Base-by-base conservation (phyloP, 768 basidiomycete genomes). In the Kwoniella pini region DNA sequence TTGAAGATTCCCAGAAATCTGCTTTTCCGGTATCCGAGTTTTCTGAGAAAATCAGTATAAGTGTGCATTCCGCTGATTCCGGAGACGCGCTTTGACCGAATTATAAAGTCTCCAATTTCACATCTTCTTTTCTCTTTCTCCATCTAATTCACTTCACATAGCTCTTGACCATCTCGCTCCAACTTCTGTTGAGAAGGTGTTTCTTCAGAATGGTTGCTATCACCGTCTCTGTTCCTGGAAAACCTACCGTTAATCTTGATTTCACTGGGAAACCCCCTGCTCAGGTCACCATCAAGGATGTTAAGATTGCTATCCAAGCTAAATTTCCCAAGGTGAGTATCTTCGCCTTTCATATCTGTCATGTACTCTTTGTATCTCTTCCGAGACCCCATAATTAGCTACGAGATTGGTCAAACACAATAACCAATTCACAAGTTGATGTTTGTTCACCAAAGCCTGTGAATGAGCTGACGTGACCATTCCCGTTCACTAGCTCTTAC, bases 401-500 rank as follows among this genome's bases (percentile, higher is more conserved):
- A n/a, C n/a, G n/a, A n/a, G n/a, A n/a, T n/a, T n/a, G n/a, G n/a
- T n/a, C n/a, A n/a, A n/a, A n/a, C n/a, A n/a, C n/a, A n/a, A n/a
- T n/a, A n/a, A n/a, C n/a, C n/a, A n/a, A n/a, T n/a, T n/a, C n/a
- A n/a, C n/a, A n/a, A n/a, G n/a, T n/a, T n/a, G 40, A 17, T 15
- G 33, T 7, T 36, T 7, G 33, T 7, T 36, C 7, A 36, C 33
- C 33, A 36, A 36, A n/a, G n/a, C n/a, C 33, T 36, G 7, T 7
- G 33, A 36, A 7, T 36, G 33, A 36, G 33, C 33, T 36, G 40
- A 40, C 26, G 38, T 33, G 50, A 52, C 15, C 15, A 15, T n/a
- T n/a, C n/a, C n/a, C n/a, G n/a, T n/a, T n/a, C n/a, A n/a, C n/a
- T 64, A 96, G 92, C 85, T 94, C 65, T 83, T 85, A 59, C 70